These are phyloP conservation scores for Insectozyma bohioensis DNA, from an alignment of 1,139 yeast genomes.

Conservation along the genomic window DNA sequence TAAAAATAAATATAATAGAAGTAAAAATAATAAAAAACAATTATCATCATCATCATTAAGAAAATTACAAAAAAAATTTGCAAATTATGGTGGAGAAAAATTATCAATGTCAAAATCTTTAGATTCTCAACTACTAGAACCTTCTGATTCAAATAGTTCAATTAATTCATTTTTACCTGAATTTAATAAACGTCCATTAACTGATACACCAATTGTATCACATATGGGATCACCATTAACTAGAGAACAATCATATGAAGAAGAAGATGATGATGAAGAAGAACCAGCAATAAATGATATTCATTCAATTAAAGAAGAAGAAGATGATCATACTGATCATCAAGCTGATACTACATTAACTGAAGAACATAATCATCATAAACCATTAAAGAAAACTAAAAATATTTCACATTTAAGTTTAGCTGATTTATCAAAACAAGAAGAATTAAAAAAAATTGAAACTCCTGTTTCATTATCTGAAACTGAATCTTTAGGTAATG, in stretches of 20 bases:
- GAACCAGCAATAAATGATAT: constrained; percentile 12
- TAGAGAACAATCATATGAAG: constrained; percentile 31
- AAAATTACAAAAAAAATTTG: constrained; percentile 1
- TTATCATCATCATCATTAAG: no score
- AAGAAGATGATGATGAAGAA: constrained; percentile 14
- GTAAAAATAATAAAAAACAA: no score
- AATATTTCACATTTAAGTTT: constrained; percentile 46
- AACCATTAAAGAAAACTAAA: constrained; percentile 25
- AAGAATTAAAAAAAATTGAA: constrained; percentile 1
- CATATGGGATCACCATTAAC: constrained; percentile 52
- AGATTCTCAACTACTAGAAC: constrained; percentile 25
- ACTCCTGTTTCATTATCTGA: constrained; percentile 15
- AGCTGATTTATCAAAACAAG: constrained; percentile 26
- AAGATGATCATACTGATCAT: constrained; percentile 11
- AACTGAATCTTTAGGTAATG: constrained; percentile 8
- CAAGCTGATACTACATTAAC: constrained; percentile 6
- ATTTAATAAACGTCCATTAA: constrained; percentile 66
- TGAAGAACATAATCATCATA: constrained; percentile 11
- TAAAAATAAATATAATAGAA: not conserved
- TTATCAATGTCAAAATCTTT: constrained; percentile 27
- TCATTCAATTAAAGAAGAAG: constrained; percentile 1
- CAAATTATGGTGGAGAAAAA: constrained; percentile 18
- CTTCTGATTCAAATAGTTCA: constrained; percentile 19
- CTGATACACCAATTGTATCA: constrained; percentile 70
- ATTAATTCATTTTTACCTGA: constrained; percentile 41